Evolutionary conservation across 768 basidiomycete species (phyloP).

Genomic region (Mycena epipterygia): DNA sequence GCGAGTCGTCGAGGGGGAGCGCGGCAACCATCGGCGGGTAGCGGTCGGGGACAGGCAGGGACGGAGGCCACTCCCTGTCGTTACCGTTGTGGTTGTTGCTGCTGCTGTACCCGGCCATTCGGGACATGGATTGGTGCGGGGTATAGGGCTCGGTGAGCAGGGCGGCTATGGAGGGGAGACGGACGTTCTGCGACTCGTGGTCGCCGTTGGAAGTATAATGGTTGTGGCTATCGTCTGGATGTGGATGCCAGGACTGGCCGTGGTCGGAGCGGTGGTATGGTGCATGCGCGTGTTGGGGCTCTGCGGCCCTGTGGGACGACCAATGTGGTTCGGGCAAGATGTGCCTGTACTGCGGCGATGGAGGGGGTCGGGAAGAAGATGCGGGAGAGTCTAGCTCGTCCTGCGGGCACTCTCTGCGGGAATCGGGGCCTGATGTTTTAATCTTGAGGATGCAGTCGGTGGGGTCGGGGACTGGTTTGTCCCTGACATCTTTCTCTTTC

Average conservation of each 20-base stretch:
- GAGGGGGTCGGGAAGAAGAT: constrained; percentile 10
- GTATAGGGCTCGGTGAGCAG: constrained; percentile 33
- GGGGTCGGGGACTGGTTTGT: background rate
- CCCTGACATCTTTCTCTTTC: too few species aligned
- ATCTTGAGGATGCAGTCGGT: constrained; percentile 8
- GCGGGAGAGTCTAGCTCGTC: constrained; percentile 11
- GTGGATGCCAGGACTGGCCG: constrained; percentile 3
- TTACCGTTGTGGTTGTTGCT: background rate
- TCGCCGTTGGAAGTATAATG: background rate
- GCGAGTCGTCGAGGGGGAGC: constrained; percentile 54
- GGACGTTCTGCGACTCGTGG: constrained; percentile 23
- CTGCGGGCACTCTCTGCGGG: constrained; percentile 2
- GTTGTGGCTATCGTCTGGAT: background rate
- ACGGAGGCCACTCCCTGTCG: constrained; percentile 1
- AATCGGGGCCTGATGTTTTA: background rate
- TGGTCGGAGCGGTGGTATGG: background rate
- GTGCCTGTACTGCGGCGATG: constrained; percentile 25
- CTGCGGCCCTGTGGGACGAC: background rate
- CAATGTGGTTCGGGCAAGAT: constrained; percentile 3
- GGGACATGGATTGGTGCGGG: constrained; percentile 19
- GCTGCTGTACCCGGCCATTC: constrained; percentile 19
- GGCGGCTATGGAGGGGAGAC: constrained; percentile 30
- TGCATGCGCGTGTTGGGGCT: background rate
- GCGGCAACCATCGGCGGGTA: constrained; percentile 41
- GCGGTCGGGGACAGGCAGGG: constrained; percentile 9